Evolutionary conservation across 2,329 filamentous ascomycete species (phyloP), one percentile per base, ranked within the genome.

Genomic region (Dactylellina drechsleri): DNA sequence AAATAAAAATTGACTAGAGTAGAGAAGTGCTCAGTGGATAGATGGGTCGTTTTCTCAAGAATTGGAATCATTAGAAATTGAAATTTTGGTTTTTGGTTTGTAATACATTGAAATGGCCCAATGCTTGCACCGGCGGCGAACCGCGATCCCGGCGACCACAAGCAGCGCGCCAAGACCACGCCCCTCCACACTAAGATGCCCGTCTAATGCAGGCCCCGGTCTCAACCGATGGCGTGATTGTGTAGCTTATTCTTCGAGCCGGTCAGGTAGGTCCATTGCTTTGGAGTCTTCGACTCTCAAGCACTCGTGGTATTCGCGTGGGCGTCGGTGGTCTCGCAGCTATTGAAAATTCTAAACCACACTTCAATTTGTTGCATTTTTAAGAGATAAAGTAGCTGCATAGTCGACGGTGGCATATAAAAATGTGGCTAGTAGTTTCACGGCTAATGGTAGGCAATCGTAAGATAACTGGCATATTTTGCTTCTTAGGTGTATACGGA

Each of bases 181-280:
- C 31, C 6, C 31, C 6, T 36, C 31, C 31, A 7, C 26, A 28
- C 26, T 28, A 28, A 28, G 7, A 28, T 28, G 5, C 31, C 10
- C 3, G 20, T 56, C 40, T 31, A 52, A n/a, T 52, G n/a, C 40
- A 31, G 20, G 18, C 26, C 43, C 53, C 12, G 15, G 15, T 15
- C 13, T 28, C 8, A 45, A 54, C 2, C 65, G 65, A 68, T 68
- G 65, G 65, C 65, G 65, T 68, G 64, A 67, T 67, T 13, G 64
- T 56, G 23, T 23, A 23, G 31, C 31, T 36, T 36, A 36, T 36
- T 36, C 31, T 36, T 7, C 10, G 5, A 5, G 6, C 31, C 31
- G 6, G 10, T 36, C 6, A 10, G 31, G 31, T 36, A 10, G 31
- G 31, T 36, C 31, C 6, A 36, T 47, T 53, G 58, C 58, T 61